Percentiles rank a stretch among this genome's conserved stretches.
Conservation (phyloP, 2,329 filamentous ascomycete genomes). For the Septoria linicola region DNA sequence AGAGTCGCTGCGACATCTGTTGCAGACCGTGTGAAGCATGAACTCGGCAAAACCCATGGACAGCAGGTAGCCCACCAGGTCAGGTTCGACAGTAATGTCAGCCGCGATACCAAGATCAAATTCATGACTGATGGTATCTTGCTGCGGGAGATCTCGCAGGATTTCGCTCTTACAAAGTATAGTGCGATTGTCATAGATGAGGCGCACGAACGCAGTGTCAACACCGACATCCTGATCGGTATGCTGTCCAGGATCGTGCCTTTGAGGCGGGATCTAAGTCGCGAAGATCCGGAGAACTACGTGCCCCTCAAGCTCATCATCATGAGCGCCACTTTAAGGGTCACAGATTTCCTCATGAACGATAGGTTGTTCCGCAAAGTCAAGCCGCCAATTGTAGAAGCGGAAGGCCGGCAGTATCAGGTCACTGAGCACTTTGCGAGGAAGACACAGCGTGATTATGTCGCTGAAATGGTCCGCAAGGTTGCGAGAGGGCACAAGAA, state of each 20-base stretch:
- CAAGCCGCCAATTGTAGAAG: conserved; percentile 76
- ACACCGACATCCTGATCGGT: conserved; percentile 96
- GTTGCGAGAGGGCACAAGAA: conserved; percentile 85
- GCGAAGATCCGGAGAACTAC: conserved; percentile 66
- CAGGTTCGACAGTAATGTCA: conserved; percentile 83
- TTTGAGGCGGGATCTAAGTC: conserved; percentile 70
- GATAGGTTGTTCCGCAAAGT: conserved; percentile 66
- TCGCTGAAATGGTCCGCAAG: conserved; percentile 86
- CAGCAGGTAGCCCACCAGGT: conserved; percentile 84
- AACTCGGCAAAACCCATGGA: conserved; percentile 71
- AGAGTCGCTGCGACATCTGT: conserved; percentile 96
- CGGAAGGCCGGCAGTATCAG: conserved; percentile 86
- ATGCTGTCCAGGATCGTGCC: conserved; percentile 93
- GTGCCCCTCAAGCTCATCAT: conserved; percentile 87
- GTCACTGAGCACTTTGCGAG: conserved; percentile 88
- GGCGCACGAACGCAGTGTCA: conserved; percentile 94
- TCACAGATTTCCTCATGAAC: conserved; percentile 88
- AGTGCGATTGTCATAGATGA: conserved; percentile 94
- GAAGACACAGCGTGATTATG: conserved; percentile 79
- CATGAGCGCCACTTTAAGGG: conserved; percentile 93
- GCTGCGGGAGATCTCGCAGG: conserved; percentile 83
- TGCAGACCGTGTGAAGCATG: conserved; percentile 84
- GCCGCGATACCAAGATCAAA: conserved; percentile 82
- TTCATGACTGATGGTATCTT: conserved; percentile 99
- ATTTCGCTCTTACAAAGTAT: conserved; percentile 85